Evolutionary conservation across 2,329 filamentous ascomycete species (phyloP).

Genomic region (Xylaria arbuscula): DNA sequence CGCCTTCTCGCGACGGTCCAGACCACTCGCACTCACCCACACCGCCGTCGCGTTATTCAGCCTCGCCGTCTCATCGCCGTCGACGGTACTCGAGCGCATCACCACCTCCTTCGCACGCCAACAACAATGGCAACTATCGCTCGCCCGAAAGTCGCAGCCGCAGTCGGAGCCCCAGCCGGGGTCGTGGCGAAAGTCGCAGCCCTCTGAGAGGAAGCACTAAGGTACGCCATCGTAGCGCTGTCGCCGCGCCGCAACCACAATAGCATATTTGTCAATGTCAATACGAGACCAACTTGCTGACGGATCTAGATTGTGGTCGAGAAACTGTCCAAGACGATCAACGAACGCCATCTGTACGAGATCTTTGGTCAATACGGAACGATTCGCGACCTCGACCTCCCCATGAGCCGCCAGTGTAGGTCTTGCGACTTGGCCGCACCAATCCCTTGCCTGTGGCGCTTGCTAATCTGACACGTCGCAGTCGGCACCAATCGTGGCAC

Average conservation of each 20-base stretch:
- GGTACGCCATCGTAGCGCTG: conserved; percentile 36
- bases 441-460: conserved; percentile 4
- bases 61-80: conserved; percentile 49
- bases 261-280: neutral
- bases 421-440: neutral
- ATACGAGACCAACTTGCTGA: conserved; percentile 18
- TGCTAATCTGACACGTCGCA: conserved; percentile 51
- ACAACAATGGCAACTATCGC: conserved; percentile 52
- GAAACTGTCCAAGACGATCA: conserved; percentile 94
- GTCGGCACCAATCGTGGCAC: conserved; percentile 92
- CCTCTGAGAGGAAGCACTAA: conserved; percentile 50
- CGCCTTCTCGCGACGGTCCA: conserved; percentile 48
- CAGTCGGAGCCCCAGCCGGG: conserved; percentile 44
- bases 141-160: conserved; percentile 42
- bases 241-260: neutral
- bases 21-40: conserved; percentile 50
- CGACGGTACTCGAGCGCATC: conserved; percentile 49
- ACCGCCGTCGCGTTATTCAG: conserved; percentile 54
- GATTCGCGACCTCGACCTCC: conserved; percentile 88
- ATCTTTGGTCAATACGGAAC: conserved; percentile 91
- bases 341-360: conserved; percentile 85
- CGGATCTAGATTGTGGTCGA: conserved; percentile 85
- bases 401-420: conserved; percentile 85
- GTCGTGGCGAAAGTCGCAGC: conserved; percentile 46
- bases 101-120: conserved; percentile 46